Evolutionary conservation across 768 basidiomycete genomes (phyloP).

Genomic region (Tylopilus vinaceipallidus): DNA sequence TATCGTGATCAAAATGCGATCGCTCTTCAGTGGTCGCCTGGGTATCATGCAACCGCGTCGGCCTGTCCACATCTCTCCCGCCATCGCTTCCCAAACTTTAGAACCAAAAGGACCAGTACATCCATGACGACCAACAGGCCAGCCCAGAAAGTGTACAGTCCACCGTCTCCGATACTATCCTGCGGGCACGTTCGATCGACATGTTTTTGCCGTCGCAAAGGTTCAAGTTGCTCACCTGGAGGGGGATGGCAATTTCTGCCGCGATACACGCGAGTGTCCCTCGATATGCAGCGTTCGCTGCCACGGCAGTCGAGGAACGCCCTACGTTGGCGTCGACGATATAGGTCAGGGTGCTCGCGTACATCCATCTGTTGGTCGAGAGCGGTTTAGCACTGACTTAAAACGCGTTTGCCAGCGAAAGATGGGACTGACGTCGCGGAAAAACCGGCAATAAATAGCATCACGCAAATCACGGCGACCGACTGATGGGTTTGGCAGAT

Average conservation of each 20-base stretch:
- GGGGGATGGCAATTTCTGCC: conserved; percentile 74
- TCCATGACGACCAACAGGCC: conserved; percentile 54
- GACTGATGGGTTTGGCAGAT: conserved; percentile 60
- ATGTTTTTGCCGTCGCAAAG: background rate
- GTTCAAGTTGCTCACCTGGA: conserved; percentile 39
- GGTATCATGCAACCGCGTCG: conserved; percentile 30
- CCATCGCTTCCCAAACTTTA: conserved; percentile 60
- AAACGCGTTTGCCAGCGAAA: background rate
- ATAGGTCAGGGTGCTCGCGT: conserved; percentile 73
- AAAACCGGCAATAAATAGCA: conserved; percentile 72
- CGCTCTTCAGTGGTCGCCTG: no score
- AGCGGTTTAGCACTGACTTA: background rate
- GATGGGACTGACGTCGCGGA: conserved; percentile 37
- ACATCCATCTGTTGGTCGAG: conserved; percentile 44
- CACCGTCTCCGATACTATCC: conserved; percentile 30
- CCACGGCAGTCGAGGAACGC: conserved; percentile 73
- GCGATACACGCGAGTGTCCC: conserved; percentile 67
- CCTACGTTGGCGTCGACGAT: conserved; percentile 86
- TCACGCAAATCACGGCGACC: conserved; percentile 66
- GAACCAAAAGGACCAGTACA: conserved; percentile 53
- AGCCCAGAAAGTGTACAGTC: conserved; percentile 40
- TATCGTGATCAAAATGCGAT: background rate
- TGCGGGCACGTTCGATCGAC: background rate
- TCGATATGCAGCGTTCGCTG: conserved; percentile 73
- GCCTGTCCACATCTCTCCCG: conserved; percentile 46